These are phyloP conservation scores for Erysimum pusillum DNA, from an alignment of 441 rosid species.

Conservation along the genomic window DNA sequence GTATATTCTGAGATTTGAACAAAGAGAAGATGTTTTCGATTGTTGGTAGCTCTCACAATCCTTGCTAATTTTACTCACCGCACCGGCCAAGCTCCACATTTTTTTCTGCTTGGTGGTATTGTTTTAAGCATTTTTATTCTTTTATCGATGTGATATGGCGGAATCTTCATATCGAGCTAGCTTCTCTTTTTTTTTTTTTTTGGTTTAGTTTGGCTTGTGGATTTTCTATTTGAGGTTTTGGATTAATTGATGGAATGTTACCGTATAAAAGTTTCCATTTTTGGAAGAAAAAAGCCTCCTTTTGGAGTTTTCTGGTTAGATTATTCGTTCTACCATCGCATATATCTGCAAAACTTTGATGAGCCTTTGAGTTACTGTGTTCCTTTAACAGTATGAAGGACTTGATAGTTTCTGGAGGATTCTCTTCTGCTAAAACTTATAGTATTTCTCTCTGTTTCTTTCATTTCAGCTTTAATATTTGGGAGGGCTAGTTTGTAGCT, in stretches of 20 bases:
- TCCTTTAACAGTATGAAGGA: background rate
- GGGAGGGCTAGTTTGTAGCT: conserved; percentile 34
- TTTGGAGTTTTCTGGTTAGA: conserved; percentile 40
- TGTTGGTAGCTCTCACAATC: conserved; percentile 20
- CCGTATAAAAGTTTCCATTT: conserved; percentile 38
- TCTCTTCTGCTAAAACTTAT: conserved; percentile 29
- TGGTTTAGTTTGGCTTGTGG: no score
- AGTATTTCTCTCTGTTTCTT: conserved; percentile 1
- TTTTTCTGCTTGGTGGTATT: background rate
- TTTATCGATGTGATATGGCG: conserved; percentile 4
- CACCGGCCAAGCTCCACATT: conserved; percentile 12
- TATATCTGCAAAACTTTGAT: conserved; percentile 19
- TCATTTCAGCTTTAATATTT: conserved; percentile 30
- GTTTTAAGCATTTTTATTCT: background rate
- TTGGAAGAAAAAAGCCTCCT: conserved; percentile 21
- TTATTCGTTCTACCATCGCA: conserved; percentile 5
- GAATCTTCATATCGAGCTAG: conserved; percentile 32
- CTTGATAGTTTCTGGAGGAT: conserved; percentile 42
- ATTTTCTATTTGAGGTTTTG: conserved; percentile 16
- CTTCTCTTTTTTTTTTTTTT: background rate
- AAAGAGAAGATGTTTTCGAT: conserved; percentile 27
- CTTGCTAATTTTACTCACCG: conserved; percentile 8
- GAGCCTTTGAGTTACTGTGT: conserved; percentile 9
- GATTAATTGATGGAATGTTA: conserved; percentile 30
- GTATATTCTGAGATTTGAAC: conserved; percentile 31